Evolutionary conservation across 352 stramenopile genomes (phyloP).

Genomic region (Aphanomyces euteiches): DNA sequence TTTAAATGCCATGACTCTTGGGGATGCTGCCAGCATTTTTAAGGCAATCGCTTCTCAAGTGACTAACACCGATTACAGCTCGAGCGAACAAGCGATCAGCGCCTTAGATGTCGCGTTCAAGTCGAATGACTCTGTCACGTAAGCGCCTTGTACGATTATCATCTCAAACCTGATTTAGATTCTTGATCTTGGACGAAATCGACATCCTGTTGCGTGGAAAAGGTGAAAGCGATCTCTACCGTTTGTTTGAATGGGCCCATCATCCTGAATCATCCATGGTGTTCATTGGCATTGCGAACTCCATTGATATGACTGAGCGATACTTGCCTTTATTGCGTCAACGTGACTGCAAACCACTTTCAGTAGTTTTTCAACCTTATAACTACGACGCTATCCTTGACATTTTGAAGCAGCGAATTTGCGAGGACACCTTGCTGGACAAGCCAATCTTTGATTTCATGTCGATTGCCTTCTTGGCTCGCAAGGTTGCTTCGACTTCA

Average conservation of each 20-base stretch:
- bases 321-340: constrained; percentile 57
- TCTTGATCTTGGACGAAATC: constrained; percentile 81
- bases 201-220: constrained; percentile 66
- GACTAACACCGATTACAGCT: constrained; percentile 44
- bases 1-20: constrained; percentile 71
- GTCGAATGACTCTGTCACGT: constrained; percentile 51
- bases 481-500: constrained; percentile 71
- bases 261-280: constrained; percentile 56
- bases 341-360: constrained; percentile 48
- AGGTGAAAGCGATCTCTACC: constrained; percentile 62
- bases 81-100: constrained; percentile 55
- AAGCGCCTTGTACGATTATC: background rate
- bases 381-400: constrained; percentile 68
- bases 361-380: constrained; percentile 81
- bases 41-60: constrained; percentile 54
- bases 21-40: constrained; percentile 47
- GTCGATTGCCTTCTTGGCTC: constrained; percentile 69
- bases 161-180: constrained; percentile 28
- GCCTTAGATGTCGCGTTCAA: constrained; percentile 56
- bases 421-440: constrained; percentile 39
- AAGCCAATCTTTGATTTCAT: constrained; percentile 59
- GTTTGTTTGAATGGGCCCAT: constrained; percentile 75
- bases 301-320: constrained; percentile 81
- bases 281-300: constrained; percentile 77
- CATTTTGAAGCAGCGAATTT: constrained; percentile 68